These are phyloP conservation scores for Candida freyschussii DNA, from an alignment of 1,139 yeast genomes.

Conservation along the genomic window DNA sequence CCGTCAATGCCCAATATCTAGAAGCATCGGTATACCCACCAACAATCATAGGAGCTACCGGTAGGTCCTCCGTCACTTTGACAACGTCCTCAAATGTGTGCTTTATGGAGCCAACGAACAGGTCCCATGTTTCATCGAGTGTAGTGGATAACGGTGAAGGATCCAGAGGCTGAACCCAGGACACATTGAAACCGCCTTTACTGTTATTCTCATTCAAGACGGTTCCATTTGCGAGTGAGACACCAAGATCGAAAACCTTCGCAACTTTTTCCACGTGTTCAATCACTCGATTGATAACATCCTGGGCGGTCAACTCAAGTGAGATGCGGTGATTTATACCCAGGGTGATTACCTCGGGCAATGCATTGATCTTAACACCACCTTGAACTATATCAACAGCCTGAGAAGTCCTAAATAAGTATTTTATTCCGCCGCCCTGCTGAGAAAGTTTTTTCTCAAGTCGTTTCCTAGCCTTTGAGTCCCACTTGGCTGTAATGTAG, in stretches of 20 bases:
- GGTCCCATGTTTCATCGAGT: conserved; percentile 44
- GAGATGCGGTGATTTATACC: conserved; percentile 53
- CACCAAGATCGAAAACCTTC: conserved; percentile 19
- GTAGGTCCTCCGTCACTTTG: conserved; percentile 28
- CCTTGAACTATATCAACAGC: conserved; percentile 68
- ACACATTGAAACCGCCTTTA: conserved; percentile 42
- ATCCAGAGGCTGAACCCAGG: conserved; percentile 35
- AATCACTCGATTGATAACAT: conserved; percentile 8
- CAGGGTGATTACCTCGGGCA: conserved; percentile 59
- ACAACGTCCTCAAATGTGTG: conserved; percentile 45
- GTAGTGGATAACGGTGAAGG: conserved; percentile 58
- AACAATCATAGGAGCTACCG: conserved; percentile 48
- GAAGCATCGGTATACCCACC: conserved; percentile 62
- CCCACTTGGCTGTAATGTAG: conserved; percentile 40
- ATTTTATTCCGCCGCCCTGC: too few species aligned
- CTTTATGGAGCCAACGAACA: conserved; percentile 49
- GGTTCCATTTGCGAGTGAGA: not conserved
- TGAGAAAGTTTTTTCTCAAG: too few species aligned
- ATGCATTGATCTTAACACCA: conserved; percentile 65
- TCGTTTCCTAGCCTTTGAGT: conserved; percentile 34
- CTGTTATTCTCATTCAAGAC: conserved; percentile 31
- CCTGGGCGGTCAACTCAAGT: conserved; percentile 12
- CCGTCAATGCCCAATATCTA: conserved; percentile 54
- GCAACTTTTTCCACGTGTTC: conserved; percentile 9
- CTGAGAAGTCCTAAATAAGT: conserved; percentile 56